A percentile compares a stretch with the other conserved stretches of the same genome.
Conservation (phyloP, 2,329 filamentous ascomycete genomes). For the Sclerotinia nivalis region DNA sequence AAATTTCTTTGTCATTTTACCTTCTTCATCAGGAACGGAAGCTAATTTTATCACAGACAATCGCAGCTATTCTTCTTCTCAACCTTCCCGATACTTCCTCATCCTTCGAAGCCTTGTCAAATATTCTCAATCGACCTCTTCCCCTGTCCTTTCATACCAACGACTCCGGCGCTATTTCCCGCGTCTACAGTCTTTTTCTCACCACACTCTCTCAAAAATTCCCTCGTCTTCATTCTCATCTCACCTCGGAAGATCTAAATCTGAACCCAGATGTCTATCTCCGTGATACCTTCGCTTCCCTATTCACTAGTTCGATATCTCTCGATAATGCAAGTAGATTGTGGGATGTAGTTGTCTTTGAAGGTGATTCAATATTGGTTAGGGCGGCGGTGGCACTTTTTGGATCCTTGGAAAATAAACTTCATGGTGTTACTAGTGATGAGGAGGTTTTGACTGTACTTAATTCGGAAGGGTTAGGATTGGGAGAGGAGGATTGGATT, state of each 20-base stretch:
- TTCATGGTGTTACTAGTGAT: constrained; percentile 46
- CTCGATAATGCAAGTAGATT: constrained; percentile 71
- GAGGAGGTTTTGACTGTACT: constrained; percentile 32
- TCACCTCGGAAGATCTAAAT: constrained; percentile 52
- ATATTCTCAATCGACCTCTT: constrained; percentile 73
- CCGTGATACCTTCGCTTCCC: constrained; percentile 58
- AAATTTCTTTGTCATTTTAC: constrained; percentile 11
- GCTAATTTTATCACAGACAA: constrained; percentile 51
- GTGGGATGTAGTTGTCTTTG: constrained; percentile 83
- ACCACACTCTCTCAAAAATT: constrained; percentile 66
- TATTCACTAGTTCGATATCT: constrained; percentile 64
- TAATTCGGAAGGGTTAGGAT: constrained; percentile 24
- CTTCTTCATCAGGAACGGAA: not conserved
- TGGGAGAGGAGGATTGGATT: constrained; percentile 38
- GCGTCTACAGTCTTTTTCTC: constrained; percentile 69
- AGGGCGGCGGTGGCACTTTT: constrained; percentile 71
- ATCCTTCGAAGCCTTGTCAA: constrained; percentile 72
- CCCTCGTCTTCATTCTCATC: constrained; percentile 62
- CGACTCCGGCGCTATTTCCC: constrained; percentile 67
- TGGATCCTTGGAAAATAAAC: constrained; percentile 50
- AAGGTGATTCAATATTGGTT: constrained; percentile 72
- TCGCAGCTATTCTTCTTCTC: constrained; percentile 71
- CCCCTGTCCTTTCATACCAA: constrained; percentile 74
- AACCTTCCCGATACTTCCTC: constrained; percentile 64
- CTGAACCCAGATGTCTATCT: constrained; percentile 56